Base-by-base conservation (phyloP, 257 asterid genomes). In the Petunia axillaris region DNA sequence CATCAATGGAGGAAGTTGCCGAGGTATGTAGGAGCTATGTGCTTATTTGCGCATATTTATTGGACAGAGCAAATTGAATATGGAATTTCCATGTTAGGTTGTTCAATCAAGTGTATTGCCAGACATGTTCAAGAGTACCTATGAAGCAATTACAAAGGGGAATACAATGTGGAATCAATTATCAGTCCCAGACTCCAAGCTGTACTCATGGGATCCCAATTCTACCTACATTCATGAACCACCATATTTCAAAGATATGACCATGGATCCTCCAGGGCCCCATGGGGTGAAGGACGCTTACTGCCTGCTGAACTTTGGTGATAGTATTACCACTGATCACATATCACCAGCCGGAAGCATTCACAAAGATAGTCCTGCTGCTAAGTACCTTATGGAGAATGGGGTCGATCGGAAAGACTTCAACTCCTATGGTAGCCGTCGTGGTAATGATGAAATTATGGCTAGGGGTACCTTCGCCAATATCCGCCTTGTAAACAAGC, bases 161-260 rank as follows among this genome's bases (percentile, higher is more conserved):
- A 93, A 95, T 79, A 92, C 96, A 79, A 91, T 90, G 94, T 95
- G 98, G 98, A 95, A 95, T 82, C 87, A 93, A 66, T 85, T 95
- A 54, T 85, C 98, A 7, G 90, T 93, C 62, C 92, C 97, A 60
- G 74, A 84, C 40, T 66, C 90, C 76, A 89, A 90, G 84, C 82
- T 93, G 59, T 95, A 92, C 86, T 90, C 95, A 4, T 93, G 99
- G 99, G 99, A 95, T 46, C 83, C 91, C 46, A 89, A 16, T 38
- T 95, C 99, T 1, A 93, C 99, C 4, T 95, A 95, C 92, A 95
- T 95, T 85, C 99, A 95, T 7, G 97, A 95, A 85, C 98, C 98
- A 35, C 99, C 99, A 16, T 95, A 95, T 86, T 95, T 95, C 78
- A 92, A 95, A 91, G 80, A 83, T 77, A 93, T 95, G 96, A 92